A percentile compares a stretch with the other conserved stretches of the same genome.
These are phyloP conservation scores for Bruguiera gymnorhiza DNA, from an alignment of 345 rosid species.

Conservation along the genomic window DNA sequence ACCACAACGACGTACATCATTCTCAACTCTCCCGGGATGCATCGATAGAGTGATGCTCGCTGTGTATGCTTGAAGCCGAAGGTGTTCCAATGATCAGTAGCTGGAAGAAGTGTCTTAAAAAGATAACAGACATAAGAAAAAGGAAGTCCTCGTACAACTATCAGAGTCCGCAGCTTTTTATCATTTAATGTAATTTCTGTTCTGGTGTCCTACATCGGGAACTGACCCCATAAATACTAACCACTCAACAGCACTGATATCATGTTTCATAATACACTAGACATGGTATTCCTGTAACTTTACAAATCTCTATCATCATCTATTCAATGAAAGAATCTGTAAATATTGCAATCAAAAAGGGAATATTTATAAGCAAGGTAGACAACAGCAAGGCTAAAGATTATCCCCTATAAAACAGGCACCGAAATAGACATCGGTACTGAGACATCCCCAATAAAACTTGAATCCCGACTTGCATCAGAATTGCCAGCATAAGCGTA, in stretches of 20 bases:
- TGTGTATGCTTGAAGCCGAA: too few species aligned
- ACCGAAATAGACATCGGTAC: conserved; percentile 65
- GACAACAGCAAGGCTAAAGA: conserved; percentile 6
- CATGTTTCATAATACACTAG: conserved; percentile 13
- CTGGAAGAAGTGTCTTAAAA: too few species aligned
- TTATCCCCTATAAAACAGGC: conserved; percentile 53
- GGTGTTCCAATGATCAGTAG: too few species aligned
- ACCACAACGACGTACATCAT: too few species aligned
- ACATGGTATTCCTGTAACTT: conserved; percentile 24
- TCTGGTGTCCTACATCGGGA: background rate
- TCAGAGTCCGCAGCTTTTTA: background rate
- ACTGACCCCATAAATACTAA: conserved; percentile 7
- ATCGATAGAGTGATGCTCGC: too few species aligned
- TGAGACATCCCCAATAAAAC: conserved; percentile 61
- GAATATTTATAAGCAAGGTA: conserved; percentile 13
- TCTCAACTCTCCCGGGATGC: too few species aligned
- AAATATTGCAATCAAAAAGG: conserved; percentile 32
- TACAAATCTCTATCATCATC: conserved; percentile 14
- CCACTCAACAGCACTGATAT: conserved; percentile 6
- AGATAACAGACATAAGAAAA: too few species aligned
- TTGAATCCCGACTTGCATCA: conserved; percentile 36
- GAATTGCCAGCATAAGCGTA: conserved; percentile 65
- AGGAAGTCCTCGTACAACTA: background rate
- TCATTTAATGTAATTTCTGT: conserved; percentile 4
- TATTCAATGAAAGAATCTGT: conserved; percentile 55